Evolutionary conservation across 2,329 filamentous ascomycete genomes (phyloP), one percentile per base, ranked within the genome.

Genomic region (Cryphonectria parasitica): DNA sequence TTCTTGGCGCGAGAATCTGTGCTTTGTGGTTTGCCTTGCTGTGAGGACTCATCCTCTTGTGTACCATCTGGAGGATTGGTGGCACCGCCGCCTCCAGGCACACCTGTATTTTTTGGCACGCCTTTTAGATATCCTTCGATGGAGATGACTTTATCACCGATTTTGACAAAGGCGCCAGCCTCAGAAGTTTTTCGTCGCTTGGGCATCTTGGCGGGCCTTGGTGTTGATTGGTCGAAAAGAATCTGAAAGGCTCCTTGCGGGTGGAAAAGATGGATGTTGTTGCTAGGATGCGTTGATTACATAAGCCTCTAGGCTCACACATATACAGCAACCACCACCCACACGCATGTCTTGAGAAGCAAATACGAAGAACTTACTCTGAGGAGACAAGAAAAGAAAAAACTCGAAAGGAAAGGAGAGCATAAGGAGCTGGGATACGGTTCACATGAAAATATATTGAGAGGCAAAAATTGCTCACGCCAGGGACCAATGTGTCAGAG

Each of bases 91-190:
- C 54, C 65, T 34, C 61, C 25, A 15, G 66, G 49, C 36, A 22
- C 43, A 7, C 60, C 71, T 69, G 77, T 77, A 36, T 77, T 78
- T 74, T 80, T 81, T 64, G 79, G 80, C 64, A 76, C 78, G 39
- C 56, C 28, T 13, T 64, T 64, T 13, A 88, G 78, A 72, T 87
- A 88, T 8, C 83, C 85, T 34, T 83, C 82, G 0, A 88, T 74
- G 0, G 83, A 86, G 34, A 88, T 84, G 17, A 78, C 76, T 69
- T 85, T 88, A 39, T 83, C 79, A 19, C 85, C 84, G 45, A 88
- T 81, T 34, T 78, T 84, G 69, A 88, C 74, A 6, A 83, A 76
- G 64, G 83, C 67, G 73, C 76, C 66, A 73, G 72, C 73, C 82
- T 83, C 22, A 69, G 76, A 68, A 75, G 79, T 70, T 77, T 77